Conservation (phyloP, 768 basidiomycete genomes). For the Mycena pura region DNA sequence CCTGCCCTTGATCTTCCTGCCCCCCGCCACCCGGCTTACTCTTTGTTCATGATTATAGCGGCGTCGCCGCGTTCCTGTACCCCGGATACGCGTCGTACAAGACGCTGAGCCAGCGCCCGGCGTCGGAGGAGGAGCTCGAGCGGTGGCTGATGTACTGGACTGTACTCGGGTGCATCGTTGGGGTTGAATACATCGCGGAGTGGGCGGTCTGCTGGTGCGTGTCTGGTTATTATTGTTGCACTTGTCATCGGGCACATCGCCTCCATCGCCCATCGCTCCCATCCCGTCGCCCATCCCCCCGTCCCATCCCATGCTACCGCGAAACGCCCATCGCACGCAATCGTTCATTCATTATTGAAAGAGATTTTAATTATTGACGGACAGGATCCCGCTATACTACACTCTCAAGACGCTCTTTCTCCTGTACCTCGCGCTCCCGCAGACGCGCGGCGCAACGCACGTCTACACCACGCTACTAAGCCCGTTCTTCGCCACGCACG, state of each 20-base stretch:
- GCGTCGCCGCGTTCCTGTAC: constrained; percentile 83
- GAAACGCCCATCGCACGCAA: too few species aligned
- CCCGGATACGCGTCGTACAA: constrained; percentile 98
- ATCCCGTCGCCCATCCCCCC: constrained; percentile 1
- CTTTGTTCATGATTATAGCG: constrained; percentile 46
- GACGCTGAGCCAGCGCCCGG: constrained; percentile 85
- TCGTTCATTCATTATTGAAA: too few species aligned
- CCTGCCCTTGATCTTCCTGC: not conserved
- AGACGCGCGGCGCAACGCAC: constrained; percentile 87
- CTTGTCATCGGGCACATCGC: too few species aligned
- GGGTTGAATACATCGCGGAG: constrained; percentile 83
- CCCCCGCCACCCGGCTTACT: not conserved
- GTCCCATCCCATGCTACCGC: not conserved
- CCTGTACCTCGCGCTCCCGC: constrained; percentile 89
- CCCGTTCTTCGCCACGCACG: constrained; percentile 84
- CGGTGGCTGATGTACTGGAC: constrained; percentile 99
- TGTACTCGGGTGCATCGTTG: constrained; percentile 83
- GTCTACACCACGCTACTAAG: constrained; percentile 81
- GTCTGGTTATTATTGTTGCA: too few species aligned
- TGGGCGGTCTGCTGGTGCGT: constrained; percentile 88
- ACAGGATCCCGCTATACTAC: constrained; percentile 92
- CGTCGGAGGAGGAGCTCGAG: constrained; percentile 84
- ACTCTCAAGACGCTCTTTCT: constrained; percentile 83
- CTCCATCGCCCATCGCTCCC: too few species aligned
- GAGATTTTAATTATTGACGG: too few species aligned